phyloP scores from a whole-genome alignment of 2,329 filamentous ascomycete genomes.

The Cordyceps militaris region DNA sequence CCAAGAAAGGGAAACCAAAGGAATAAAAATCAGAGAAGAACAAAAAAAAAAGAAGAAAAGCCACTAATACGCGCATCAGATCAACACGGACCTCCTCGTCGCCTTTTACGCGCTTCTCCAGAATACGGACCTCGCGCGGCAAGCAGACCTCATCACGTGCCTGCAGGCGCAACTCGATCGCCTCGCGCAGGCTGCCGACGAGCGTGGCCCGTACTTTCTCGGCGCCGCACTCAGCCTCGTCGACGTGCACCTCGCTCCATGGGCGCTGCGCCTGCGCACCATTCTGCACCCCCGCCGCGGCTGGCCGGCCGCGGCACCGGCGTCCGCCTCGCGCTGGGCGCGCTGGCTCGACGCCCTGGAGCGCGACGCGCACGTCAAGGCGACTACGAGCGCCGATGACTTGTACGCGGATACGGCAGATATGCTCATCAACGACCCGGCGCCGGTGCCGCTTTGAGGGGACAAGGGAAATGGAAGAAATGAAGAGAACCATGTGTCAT shows the following conservation, averaged over 20 bases:
- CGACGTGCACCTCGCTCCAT: constrained; percentile 69
- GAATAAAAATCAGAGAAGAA: not conserved
- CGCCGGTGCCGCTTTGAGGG: not conserved
- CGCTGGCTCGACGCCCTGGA: constrained; percentile 67
- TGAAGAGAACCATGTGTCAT: not conserved
- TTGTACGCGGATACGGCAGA: constrained; percentile 50
- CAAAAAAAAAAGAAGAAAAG: too few relatives aligned
- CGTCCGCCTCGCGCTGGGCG: constrained; percentile 56
- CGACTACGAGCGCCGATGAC: constrained; percentile 58
- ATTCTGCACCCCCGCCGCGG: constrained; percentile 58
- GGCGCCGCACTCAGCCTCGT: constrained; percentile 51
- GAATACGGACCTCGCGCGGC: constrained; percentile 52
- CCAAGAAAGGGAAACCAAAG: not conserved
- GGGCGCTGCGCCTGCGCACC: constrained; percentile 61
- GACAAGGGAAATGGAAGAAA: not conserved
- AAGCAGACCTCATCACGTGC: constrained; percentile 50
- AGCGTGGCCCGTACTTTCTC: constrained; percentile 62
- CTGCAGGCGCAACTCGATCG: constrained; percentile 57
- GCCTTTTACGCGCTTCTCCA: constrained; percentile 68
- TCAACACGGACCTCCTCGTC: constrained; percentile 70
- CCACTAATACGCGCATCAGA: constrained; percentile 33
- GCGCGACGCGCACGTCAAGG: constrained; percentile 51
- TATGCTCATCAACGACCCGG: constrained; percentile 32
- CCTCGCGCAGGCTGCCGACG: constrained; percentile 41
- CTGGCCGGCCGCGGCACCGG: not conserved